A percentile compares a stretch with the other conserved stretches of the same genome.
phyloP scores from a whole-genome alignment of 306 rosid species.

The Pterocarpus macrocarpus region DNA sequence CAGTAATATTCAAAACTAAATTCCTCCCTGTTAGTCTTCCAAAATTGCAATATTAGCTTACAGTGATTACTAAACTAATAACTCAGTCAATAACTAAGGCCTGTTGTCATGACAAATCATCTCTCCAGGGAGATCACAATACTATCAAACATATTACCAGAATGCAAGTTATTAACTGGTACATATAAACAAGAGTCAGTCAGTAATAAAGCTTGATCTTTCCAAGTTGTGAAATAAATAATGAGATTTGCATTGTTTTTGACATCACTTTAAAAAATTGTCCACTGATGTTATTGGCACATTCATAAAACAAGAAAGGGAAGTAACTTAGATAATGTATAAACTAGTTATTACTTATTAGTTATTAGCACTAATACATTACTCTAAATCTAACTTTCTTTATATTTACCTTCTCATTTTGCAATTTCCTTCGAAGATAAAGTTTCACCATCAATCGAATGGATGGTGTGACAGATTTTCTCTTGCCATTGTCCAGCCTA shows the following conservation, averaged over 20 bases:
- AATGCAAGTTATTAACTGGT: conserved; percentile 18
- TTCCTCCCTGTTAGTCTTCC: conserved; percentile 15
- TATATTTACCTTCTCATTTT: conserved; percentile 70
- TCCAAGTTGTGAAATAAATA: conserved; percentile 18
- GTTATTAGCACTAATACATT: conserved; percentile 22
- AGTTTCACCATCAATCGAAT: conserved; percentile 85
- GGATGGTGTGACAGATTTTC: conserved; percentile 83
- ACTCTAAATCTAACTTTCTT: conserved; percentile 12
- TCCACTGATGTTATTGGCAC: not conserved
- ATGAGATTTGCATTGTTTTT: not conserved
- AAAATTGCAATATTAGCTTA: conserved; percentile 26
- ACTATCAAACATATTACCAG: not conserved
- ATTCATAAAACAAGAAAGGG: conserved; percentile 12
- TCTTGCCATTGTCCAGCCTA: conserved; percentile 64
- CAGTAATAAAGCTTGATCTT: conserved; percentile 11
- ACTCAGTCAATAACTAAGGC: not conserved
- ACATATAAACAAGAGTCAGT: not conserved
- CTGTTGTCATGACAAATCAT: not conserved
- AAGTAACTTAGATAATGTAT: conserved; percentile 9
- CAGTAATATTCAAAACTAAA: conserved; percentile 12
- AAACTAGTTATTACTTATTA: not conserved
- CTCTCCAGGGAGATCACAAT: conserved; percentile 2
- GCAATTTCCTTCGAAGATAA: conserved; percentile 73
- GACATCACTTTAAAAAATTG: conserved; percentile 10
- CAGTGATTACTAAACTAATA: conserved; percentile 1